A percentile compares a stretch with the other conserved stretches of the same genome.
Conservation (phyloP, 2,329 filamentous ascomycete genomes). For the Capronia americana region DNA sequence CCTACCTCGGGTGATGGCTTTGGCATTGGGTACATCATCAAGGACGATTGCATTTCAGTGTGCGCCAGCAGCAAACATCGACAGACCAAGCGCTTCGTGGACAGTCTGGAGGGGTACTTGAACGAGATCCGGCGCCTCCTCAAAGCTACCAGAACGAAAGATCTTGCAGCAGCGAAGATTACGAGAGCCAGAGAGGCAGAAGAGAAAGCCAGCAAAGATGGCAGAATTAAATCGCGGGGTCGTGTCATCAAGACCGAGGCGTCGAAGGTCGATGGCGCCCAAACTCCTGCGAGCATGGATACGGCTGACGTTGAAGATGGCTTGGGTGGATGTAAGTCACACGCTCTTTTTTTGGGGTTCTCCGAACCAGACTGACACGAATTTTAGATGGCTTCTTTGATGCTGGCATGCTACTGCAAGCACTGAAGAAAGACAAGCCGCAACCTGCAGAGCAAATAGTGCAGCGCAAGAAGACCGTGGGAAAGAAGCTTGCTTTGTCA, state of each 20-base stretch:
- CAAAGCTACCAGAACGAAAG: constrained; percentile 66
- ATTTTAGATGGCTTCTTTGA: constrained; percentile 93
- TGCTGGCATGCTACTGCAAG: constrained; percentile 87
- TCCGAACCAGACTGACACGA: constrained; percentile 42
- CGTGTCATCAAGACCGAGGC: constrained; percentile 53
- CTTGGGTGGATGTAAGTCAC: constrained; percentile 84
- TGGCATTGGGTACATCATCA: constrained; percentile 98
- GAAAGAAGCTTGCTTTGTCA: constrained; percentile 56
- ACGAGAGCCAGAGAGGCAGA: constrained; percentile 69
- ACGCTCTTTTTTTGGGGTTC: constrained; percentile 30
- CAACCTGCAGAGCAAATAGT: constrained; percentile 41
- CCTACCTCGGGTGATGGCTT: constrained; percentile 94
- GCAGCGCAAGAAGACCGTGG: constrained; percentile 49
- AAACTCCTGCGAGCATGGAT: constrained; percentile 68
- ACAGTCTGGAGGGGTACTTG: constrained; percentile 87
- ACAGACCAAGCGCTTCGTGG: constrained; percentile 88
- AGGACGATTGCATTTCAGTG: constrained; percentile 87
- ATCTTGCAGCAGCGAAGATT: constrained; percentile 59
- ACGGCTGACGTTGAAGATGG: constrained; percentile 78
- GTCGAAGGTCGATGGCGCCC: constrained; percentile 55
- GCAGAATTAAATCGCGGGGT: constrained; percentile 71
- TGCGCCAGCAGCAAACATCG: constrained; percentile 93
- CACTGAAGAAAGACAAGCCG: constrained; percentile 49
- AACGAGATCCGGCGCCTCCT: constrained; percentile 87
- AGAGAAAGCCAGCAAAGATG: constrained; percentile 49